Conservation (phyloP, 1,284 basidiomycete genomes). For the Trichosporon sp. region DNA sequence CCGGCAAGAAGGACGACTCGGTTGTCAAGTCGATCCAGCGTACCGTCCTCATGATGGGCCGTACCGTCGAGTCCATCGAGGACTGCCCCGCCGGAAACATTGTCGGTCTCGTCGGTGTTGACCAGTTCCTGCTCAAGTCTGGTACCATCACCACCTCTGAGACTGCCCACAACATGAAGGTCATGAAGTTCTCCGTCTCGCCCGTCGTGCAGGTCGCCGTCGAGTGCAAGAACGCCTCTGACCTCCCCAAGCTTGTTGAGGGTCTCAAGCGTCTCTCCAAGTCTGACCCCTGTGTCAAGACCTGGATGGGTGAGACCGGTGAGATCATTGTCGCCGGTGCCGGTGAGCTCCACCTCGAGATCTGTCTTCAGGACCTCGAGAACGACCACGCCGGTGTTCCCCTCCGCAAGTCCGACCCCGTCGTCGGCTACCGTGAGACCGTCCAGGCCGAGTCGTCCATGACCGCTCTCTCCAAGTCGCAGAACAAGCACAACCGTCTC, state of each 20-base stretch:
- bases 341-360: conserved; percentile 98
- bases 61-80: conserved; percentile 97
- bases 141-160: conserved; percentile 97
- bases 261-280: conserved; percentile 99
- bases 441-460: conserved; percentile 95
- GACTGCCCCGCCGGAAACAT: conserved; percentile 99
- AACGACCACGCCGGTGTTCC: conserved; percentile 99
- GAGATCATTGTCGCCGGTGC: conserved; percentile 99
- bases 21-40: conserved; percentile 99
- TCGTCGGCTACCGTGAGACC: conserved; percentile 97
- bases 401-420: conserved; percentile 97
- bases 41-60: conserved; percentile 99
- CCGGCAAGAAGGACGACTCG: conserved; percentile 98
- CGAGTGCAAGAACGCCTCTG: conserved; percentile 99
- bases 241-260: conserved; percentile 99
- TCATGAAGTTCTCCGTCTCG: conserved; percentile 99
- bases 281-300: conserved; percentile 98
- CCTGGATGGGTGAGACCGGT: conserved; percentile 86
- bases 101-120: conserved; percentile 97
- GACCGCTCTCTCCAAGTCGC: conserved; percentile 95
- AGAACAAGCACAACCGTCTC: conserved; percentile 99
- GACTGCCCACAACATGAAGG: conserved; percentile 99
- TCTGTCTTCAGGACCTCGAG: conserved; percentile 98
- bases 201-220: conserved; percentile 99
- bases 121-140: conserved; percentile 99